phyloP scores from a whole-genome alignment of 2,329 filamentous ascomycete genomes.

The Samsoniella hepiali region DNA sequence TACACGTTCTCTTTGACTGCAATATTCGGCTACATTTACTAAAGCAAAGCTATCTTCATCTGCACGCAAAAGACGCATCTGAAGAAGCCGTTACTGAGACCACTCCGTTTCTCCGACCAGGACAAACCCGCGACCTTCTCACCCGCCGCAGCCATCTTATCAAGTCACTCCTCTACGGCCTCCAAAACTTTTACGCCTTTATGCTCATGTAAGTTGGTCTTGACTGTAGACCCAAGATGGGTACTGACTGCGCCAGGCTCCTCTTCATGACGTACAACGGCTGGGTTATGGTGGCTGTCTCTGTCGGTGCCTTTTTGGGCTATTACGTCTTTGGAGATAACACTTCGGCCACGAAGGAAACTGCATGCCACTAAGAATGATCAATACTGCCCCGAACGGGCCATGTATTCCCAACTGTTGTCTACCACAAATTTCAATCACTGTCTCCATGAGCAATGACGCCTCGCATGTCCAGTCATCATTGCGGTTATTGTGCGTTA shows the following conservation, averaged over 20 bases:
- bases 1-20: neutral
- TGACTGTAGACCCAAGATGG: neutral
- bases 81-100: constrained; percentile 53
- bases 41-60: neutral
- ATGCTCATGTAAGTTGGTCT: constrained; percentile 86
- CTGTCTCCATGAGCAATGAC: neutral
- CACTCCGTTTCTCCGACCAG: constrained; percentile 65
- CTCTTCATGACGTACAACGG: constrained; percentile 99
- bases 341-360: constrained; percentile 73
- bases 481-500: neutral
- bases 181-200: constrained; percentile 98
- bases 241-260: constrained; percentile 58
- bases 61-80: constrained; percentile 5
- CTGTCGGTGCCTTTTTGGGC: constrained; percentile 82
- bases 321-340: constrained; percentile 76
- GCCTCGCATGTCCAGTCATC: neutral
- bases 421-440: neutral
- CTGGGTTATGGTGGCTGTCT: constrained; percentile 92
- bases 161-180: constrained; percentile 79
- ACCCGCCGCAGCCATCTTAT: constrained; percentile 69
- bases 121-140: constrained; percentile 61
- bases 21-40: constrained; percentile 9
- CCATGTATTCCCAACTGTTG: neutral
- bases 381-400: neutral
- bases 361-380: constrained; percentile 74